Base-by-base conservation (phyloP, 208 protist species). In the Leptomonas pyrrhocoris region DNA sequence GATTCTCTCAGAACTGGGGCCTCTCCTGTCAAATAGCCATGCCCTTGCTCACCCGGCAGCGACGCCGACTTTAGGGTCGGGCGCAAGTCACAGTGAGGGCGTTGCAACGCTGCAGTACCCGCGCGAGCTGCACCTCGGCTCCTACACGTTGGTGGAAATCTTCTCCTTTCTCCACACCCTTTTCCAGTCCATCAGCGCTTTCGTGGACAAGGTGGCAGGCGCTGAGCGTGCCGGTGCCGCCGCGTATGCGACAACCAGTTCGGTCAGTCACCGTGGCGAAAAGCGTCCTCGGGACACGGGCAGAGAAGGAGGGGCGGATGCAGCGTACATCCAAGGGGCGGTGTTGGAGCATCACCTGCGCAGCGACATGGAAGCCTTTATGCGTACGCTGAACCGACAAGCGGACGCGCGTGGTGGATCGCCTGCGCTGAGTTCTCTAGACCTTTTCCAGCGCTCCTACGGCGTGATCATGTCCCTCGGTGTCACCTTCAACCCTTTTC, bases 401-500 rank as follows among this genome's bases (percentile, higher is more conserved):
- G 63, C 40, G 19, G 19, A 19, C 31, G 6, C 42, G 23, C 27
- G 27, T 8, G 11, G 19, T 11, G 28, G n/a, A 18, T 11, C 57
- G 9, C 25, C 60, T 11, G 51, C 62, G 46, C 23, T 60, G 25
- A 56, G 62, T 2, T 74, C 63, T 50, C 36, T 81, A 12, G 60
- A 63, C 7, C 78, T 93, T 59, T 92, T 91, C 65, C 65, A 83
- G 64, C 84, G 88, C 31, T 73, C 79, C 27, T 94, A 92, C 69
- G 73, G 74, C 46, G 79, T 94, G 68, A 78, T 93, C 42, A 87
- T 93, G 79, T 65, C 76, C 21, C 79, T 95, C 36, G 90, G 90
- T 15, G 90, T 95, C 19, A 95, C 87, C 25, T 95, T 92, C 73
- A 95, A 95, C 72, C 85, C 90, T 0, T 93, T 95, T 57, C 57